Evolutionary conservation across 208 protist species (phyloP).

Genomic region (Acanthamoeba sp.): DNA sequence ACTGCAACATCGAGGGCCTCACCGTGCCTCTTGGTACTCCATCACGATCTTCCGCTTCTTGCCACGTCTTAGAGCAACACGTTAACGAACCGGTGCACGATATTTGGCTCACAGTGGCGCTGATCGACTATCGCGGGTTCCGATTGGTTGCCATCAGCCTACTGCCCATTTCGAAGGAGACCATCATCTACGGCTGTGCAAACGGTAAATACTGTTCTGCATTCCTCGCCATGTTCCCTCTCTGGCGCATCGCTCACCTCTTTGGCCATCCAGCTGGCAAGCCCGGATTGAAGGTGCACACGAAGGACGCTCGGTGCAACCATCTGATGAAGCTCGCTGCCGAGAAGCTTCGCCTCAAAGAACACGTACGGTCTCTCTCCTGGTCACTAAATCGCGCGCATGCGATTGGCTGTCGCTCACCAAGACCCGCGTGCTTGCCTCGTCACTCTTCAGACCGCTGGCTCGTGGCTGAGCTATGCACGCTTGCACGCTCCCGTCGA

Average conservation of each 20-base stretch:
- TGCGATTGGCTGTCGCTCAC: too few relatives aligned
- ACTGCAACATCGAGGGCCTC: slow-evolving; percentile 62
- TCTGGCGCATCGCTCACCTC: too few relatives aligned
- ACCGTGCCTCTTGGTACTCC: slow-evolving; percentile 46
- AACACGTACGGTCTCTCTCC: slow-evolving; percentile 59
- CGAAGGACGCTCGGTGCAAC: slow-evolving; percentile 35
- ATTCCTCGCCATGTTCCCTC: too few relatives aligned
- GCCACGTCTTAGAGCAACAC: not conserved
- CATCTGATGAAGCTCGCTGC: slow-evolving; percentile 66
- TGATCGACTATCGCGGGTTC: slow-evolving; percentile 74
- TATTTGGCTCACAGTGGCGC: not conserved
- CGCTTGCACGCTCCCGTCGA: slow-evolving; percentile 49
- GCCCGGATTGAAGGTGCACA: slow-evolving; percentile 22
- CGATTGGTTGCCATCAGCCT: slow-evolving; percentile 65
- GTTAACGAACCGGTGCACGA: too few relatives aligned
- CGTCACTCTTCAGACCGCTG: slow-evolving; percentile 54
- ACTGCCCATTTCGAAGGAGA: slow-evolving; percentile 60
- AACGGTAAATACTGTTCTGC: not conserved
- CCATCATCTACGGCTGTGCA: slow-evolving; percentile 70
- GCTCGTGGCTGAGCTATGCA: not conserved
- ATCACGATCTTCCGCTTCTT: not conserved
- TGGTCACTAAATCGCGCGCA: not conserved
- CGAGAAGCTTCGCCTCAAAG: slow-evolving; percentile 59
- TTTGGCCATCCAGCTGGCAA: slow-evolving; percentile 62
- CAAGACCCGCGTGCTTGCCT: too few relatives aligned